Base-by-base conservation (phyloP, 768 basidiomycete species). In the Russula compacta region DNA sequence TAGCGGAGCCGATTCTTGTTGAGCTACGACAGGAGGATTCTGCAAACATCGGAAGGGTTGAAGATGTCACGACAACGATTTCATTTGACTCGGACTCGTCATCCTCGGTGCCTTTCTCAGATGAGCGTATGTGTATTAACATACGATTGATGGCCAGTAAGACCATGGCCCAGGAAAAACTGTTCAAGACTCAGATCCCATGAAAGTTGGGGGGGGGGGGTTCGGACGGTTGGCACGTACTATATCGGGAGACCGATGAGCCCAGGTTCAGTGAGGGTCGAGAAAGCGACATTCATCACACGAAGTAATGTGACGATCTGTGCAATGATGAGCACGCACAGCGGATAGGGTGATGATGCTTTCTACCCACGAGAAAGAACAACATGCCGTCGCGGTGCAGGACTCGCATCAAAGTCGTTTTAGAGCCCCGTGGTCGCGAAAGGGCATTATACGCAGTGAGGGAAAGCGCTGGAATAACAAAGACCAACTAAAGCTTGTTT, bases 321-420 rank as follows among this genome's bases (percentile, higher is more conserved):
- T 12, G 11, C 17, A 0, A 29, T 10, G 0, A 35, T 55, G n/a
- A 49, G 54, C 47, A 49, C 2, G 19, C n/a, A 5, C 15, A 2
- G n/a, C 7, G 19, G 17, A 32, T 39, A 19, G 44, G 12, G n/a
- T n/a, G 9, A 24, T 32, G 32, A 32, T 21, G 43, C 11, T n/a
- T 48, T 40, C 29, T 19, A 66, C 69, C 48, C 59, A 76, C 76
- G 39, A 73, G 24, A 60, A 76, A 77, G 62, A 70, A 76, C 1
- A 66, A 39, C 14, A 75, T 66, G 15, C 76, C 74, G 63, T 76
- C 74, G 6, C 71, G 63, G 51, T 72, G 67, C 3, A 77, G 71
- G 4, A 71, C 67, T 33, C 66, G 63, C 38, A 65, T 61, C 17
- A 77, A 61, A 1, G 68, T 70, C 24, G 67, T 60, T 29, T 69